Evolutionary conservation across 441 rosid species (phyloP), one percentile per base, ranked within the genome.

Genomic region (Aleurites moluccanus): DNA sequence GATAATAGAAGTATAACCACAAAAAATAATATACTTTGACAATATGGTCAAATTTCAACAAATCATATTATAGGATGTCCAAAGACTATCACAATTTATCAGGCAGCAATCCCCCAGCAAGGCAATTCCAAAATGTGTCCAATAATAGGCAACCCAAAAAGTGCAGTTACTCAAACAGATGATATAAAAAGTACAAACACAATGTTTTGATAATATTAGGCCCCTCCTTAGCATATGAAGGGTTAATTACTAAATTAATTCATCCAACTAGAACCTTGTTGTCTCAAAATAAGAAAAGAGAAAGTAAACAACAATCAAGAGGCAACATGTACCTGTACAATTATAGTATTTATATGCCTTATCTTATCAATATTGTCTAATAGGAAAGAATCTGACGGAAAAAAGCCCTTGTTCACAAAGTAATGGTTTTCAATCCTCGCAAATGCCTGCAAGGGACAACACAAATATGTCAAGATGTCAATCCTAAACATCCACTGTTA

Each of bases 391-490:
- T 92, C 98, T 15, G 89, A 86, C 50, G 91, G 70, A 44, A 92
- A 85, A 87, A 92, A 94, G 21, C 98, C 98, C 72, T 85, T 90
- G 86, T 94, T 92, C 72, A 87, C 80, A 76, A 91, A 94, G 81
- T 91, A 94, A 78, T 92, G 97, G 74, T 92, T 94, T 86, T 92
- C 96, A 78, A 94, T 94, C 90, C 97, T 90, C 64, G 99, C 99
- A 90, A 94, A 92, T 38, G 98, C 99, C 99, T 94, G 89, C n/a
- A 56, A 33, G 6, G 53, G 53, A 40, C 23, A 66, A 25, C 16
- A 28, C n/a, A 33, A 33, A 10, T 30, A 67, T 18, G 21, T 45
- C 20, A 64, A 77, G 6, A 66, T 25, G 61, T 49, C 20, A 66
- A 57, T 30, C 50, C 21, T 23, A 25, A 25, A 5, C 10, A 69